Conservation (phyloP, 352 stramenopile species). For the Phytophthora tubulina region DNA sequence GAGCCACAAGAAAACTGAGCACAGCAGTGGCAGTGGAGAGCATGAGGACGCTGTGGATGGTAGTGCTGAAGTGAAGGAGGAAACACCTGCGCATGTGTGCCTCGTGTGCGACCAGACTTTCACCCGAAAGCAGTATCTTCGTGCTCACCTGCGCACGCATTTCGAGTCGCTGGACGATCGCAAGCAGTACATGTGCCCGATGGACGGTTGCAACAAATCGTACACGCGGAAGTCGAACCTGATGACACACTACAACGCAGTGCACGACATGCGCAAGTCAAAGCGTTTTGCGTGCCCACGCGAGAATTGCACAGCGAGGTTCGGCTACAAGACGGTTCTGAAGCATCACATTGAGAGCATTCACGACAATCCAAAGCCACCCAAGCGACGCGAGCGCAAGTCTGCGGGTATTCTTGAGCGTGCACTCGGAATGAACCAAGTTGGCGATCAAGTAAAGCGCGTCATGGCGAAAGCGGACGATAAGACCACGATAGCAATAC, state of each 20-base stretch:
- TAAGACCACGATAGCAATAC: background rate
- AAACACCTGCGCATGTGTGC: slow-evolving; percentile 43
- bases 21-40: slow-evolving; percentile 27
- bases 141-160: slow-evolving; percentile 68
- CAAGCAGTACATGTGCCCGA: slow-evolving; percentile 70
- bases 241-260: slow-evolving; percentile 80
- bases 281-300: slow-evolving; percentile 72
- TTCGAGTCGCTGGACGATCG: slow-evolving; percentile 71
- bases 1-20: slow-evolving; percentile 49
- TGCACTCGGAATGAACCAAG: slow-evolving; percentile 46
- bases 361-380: slow-evolving; percentile 53
- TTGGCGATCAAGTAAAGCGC: slow-evolving; percentile 25
- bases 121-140: slow-evolving; percentile 61
- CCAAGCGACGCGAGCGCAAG: slow-evolving; percentile 38
- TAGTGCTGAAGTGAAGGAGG: background rate
- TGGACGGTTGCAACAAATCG: slow-evolving; percentile 61
- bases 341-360: slow-evolving; percentile 69
- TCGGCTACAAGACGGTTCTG: slow-evolving; percentile 83
- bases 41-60: background rate
- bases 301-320: slow-evolving; percentile 64
- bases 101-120: slow-evolving; percentile 65
- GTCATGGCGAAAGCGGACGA: background rate
- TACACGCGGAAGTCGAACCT: slow-evolving; percentile 83
- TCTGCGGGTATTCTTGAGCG: slow-evolving; percentile 47
- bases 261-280: slow-evolving; percentile 68